These are phyloP conservation scores for Wickerhamomyces sp. DNA, from an alignment of 1,139 yeast genomes.

Conservation along the genomic window DNA sequence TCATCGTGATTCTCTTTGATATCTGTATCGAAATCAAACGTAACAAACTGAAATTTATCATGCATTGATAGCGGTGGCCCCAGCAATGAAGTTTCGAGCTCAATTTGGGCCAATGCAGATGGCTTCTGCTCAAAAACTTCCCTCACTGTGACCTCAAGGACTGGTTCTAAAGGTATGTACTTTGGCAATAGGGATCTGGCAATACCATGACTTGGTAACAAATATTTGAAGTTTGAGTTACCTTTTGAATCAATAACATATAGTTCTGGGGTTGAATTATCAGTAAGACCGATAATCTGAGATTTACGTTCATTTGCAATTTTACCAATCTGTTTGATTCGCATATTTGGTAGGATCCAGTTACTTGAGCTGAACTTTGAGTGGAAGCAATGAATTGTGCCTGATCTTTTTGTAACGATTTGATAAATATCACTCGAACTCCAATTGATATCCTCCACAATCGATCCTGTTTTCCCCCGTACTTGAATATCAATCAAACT, in stretches of 20 bases:
- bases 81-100: conserved; percentile 52
- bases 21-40: not conserved
- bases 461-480: conserved; percentile 63
- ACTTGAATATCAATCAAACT: conserved; percentile 54
- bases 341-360: conserved; percentile 31
- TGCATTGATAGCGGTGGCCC: conserved; percentile 11
- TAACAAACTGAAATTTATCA: conserved; percentile 2
- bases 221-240: conserved; percentile 38
- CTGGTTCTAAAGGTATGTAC: conserved; percentile 17
- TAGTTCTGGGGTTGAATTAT: conserved; percentile 32
- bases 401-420: conserved; percentile 49
- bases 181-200: conserved; percentile 21
- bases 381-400: conserved; percentile 62
- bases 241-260: conserved; percentile 44
- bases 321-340: conserved; percentile 20
- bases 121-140: conserved; percentile 2
- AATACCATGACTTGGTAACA: conserved; percentile 34
- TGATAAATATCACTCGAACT: conserved; percentile 42
- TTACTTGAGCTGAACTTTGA: conserved; percentile 19
- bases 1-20: not conserved
- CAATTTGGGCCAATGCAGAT: conserved; percentile 52
- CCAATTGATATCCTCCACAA: conserved; percentile 53
- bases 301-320: conserved; percentile 6
- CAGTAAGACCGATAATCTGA: conserved; percentile 21
- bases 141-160: conserved; percentile 10